Evolutionary conservation across 176 grass and related monocot species (phyloP).

Genomic region (Oryza longistaminata): DNA sequence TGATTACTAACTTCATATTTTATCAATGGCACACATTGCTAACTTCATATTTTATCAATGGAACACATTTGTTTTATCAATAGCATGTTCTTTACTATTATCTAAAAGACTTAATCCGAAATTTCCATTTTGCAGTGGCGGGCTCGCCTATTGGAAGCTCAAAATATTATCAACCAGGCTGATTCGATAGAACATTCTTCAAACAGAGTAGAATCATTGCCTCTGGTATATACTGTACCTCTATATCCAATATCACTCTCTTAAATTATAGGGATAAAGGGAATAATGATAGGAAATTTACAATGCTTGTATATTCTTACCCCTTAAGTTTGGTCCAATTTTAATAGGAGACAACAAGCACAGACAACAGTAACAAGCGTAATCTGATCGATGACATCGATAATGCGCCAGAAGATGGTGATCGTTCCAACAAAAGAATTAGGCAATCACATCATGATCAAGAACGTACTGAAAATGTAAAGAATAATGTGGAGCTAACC

Average conservation of each 20-base stretch:
- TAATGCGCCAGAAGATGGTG: conserved; percentile 58
- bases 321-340: conserved; percentile 6
- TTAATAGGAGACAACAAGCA: conserved; percentile 62
- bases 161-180: conserved; percentile 55
- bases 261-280: neutral
- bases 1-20: neutral
- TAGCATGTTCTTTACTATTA: conserved; percentile 16
- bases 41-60: neutral
- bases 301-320: neutral
- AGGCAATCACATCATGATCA: conserved; percentile 51
- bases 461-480: conserved; percentile 38
- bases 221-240: conserved; percentile 39
- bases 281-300: neutral
- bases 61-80: neutral
- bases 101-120: conserved; percentile 2
- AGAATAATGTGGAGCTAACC: conserved; percentile 31
- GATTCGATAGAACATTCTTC: conserved; percentile 48
- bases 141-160: conserved; percentile 60
- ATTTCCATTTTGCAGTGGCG: conserved; percentile 55
- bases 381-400: conserved; percentile 50
- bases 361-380: conserved; percentile 67
- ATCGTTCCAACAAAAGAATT: conserved; percentile 61
- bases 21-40: neutral
- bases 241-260: conserved; percentile 4
- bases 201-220: conserved; percentile 43